phyloP scores from a whole-genome alignment of 768 basidiomycete genomes.

The Tylopilus sp. region DNA sequence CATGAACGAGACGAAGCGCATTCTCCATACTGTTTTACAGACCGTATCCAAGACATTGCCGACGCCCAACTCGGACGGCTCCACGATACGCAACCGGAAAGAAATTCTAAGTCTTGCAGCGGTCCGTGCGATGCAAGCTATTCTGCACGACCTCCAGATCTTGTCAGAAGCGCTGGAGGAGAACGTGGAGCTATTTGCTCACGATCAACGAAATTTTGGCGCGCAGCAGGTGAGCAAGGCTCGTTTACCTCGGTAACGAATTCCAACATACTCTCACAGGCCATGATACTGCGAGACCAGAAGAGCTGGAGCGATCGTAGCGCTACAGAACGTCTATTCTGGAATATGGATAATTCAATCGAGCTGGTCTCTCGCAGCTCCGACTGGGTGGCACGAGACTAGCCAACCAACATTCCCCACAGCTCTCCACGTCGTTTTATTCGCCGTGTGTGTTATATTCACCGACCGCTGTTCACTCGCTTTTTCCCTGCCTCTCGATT shows the following conservation, averaged over 20 bases:
- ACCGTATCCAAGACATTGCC: slow-evolving; percentile 74
- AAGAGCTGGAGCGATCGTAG: slow-evolving; percentile 93
- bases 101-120: slow-evolving; percentile 71
- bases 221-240: slow-evolving; percentile 79
- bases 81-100: slow-evolving; percentile 65
- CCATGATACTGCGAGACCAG: slow-evolving; percentile 94
- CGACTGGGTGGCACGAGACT: slow-evolving; percentile 83
- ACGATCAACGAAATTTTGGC: slow-evolving; percentile 92
- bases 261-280: slow-evolving; percentile 42
- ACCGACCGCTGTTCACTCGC: neutral
- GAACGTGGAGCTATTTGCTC: slow-evolving; percentile 87
- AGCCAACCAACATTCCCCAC: slow-evolving; percentile 8
- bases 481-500: slow-evolving; percentile 9
- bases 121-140: slow-evolving; percentile 78
- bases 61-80: slow-evolving; percentile 45
- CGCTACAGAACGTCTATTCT: slow-evolving; percentile 88
- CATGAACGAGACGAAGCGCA: slow-evolving; percentile 86
- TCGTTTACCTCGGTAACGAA: neutral
- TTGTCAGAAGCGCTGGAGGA: slow-evolving; percentile 87
- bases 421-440: slow-evolving; percentile 1
- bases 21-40: slow-evolving; percentile 87
- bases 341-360: slow-evolving; percentile 87
- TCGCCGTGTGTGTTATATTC: slow-evolving; percentile 8
- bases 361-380: slow-evolving; percentile 82
- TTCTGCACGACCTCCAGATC: slow-evolving; percentile 83